Evolutionary conservation across 2,329 filamentous ascomycete species (phyloP), one percentile per base, ranked within the genome.

Genomic region (Fusarium albidum): DNA sequence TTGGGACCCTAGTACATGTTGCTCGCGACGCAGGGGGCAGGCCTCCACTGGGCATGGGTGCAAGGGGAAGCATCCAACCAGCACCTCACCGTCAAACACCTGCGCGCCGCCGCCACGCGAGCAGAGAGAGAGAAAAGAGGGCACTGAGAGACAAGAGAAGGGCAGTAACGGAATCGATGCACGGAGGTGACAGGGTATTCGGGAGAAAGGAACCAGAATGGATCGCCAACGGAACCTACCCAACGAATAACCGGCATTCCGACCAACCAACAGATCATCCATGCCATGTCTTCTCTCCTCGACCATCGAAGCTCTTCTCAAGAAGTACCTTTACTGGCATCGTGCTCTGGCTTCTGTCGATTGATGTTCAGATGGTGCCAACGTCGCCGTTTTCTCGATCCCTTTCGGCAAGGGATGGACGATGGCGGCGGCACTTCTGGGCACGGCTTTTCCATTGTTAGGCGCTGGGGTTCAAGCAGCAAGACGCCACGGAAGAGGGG

Each of bases 41-140:
- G 21, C 21, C 21, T 21, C 21, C 21, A 21, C 21, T 11, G 17
- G 6, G 12, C 29, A 41, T 35, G 35, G 37, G 25, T 25, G 32
- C 17, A 38, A 13, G 25, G 15, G 18, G 31, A 18, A 34, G 26
- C 49, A 50, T 52, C 49, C 45, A 59, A 47, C 42, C 38, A 52
- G 28, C 57, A 57, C 41, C 37, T 51, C 29, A 39, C 28, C 40
- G 42, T 42, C 55, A 37, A 60, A 58, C 41, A 49, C 40, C 46
- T 52, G 55, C 50, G 49, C 48, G 35, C 44, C 39, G 40, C 38
- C 26, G 52, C 47, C 33, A 45, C 32, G 47, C 46, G 43, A 43
- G 52, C 44, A 41, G 46, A 26, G 46, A 26, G 37, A 49, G 31
- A 31, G 25, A 33, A 41, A 13, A 49, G 46, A 38, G 28, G 29